A percentile compares a stretch with the other conserved stretches of the same genome.
Conservation (phyloP, 305 asterid genomes). For the Fraxinus dipetala region DNA sequence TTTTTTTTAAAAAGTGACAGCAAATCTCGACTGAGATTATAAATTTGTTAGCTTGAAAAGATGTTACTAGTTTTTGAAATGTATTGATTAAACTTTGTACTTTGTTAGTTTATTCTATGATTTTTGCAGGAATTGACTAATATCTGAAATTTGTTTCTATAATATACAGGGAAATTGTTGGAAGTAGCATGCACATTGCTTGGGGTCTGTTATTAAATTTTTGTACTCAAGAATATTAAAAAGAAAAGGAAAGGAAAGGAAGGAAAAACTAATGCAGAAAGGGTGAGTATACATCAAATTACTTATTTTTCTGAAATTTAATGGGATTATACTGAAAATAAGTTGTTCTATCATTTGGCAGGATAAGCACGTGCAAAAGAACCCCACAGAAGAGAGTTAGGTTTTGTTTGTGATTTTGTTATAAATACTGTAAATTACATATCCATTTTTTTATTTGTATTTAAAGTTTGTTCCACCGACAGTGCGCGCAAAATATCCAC, state of each 20-base stretch:
- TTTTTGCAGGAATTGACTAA: neutral
- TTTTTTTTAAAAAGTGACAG: neutral
- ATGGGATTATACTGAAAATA: conserved; percentile 23
- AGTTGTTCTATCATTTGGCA: conserved; percentile 23
- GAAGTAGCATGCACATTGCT: neutral
- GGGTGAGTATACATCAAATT: conserved; percentile 5
- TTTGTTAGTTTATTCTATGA: neutral
- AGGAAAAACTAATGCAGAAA: neutral
- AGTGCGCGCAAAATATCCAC: conserved; percentile 37
- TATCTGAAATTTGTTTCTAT: neutral
- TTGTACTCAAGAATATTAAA: neutral
- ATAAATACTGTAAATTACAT: conserved; percentile 71
- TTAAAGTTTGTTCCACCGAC: conserved; percentile 44
- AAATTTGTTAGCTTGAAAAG: neutral
- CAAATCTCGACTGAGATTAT: neutral
- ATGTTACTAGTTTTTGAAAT: neutral
- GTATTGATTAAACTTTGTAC: neutral
- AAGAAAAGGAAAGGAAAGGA: neutral
- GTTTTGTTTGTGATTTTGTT: conserved; percentile 20
- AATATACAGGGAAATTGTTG: neutral
- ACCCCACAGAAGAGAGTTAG: conserved; percentile 33
- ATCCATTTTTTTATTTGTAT: conserved; percentile 72
- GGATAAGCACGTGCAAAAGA: conserved; percentile 34
- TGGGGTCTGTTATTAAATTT: conserved; percentile 45
- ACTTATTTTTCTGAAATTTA: neutral